phyloP scores from a whole-genome alignment of 106 monocot species.

The Dendrobium nobile region DNA sequence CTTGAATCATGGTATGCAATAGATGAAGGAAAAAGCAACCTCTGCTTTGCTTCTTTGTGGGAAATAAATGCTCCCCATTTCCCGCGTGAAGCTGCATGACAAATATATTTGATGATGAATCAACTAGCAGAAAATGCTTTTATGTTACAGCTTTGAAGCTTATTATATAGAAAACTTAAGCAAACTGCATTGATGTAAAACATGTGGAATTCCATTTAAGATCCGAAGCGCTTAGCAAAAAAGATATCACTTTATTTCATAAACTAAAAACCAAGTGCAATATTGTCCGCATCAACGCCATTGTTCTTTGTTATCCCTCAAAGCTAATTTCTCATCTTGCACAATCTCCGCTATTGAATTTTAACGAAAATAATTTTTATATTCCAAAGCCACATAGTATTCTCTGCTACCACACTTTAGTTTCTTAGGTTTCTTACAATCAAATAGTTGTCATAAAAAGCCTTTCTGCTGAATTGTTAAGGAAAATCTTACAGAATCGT shows the following conservation, averaged over 20 bases:
- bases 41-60: slow-evolving; percentile 40
- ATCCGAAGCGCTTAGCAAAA: background rate
- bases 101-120: background rate
- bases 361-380: background rate
- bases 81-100: slow-evolving; percentile 4
- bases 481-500: too few relatives aligned
- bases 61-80: slow-evolving; percentile 4
- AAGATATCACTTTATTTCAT: background rate
- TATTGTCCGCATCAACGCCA: background rate
- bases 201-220: background rate
- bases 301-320: background rate
- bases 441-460: background rate
- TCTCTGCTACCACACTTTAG: background rate
- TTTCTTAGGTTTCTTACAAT: background rate
- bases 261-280: background rate
- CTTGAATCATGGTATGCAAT: background rate
- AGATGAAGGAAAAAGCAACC: slow-evolving; percentile 26
- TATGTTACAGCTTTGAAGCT: background rate
- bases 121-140: background rate
- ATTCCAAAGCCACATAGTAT: background rate
- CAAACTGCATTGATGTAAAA: background rate
- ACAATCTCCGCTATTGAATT: background rate
- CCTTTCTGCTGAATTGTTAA: background rate
- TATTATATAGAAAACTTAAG: background rate
- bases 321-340: background rate